Percentiles rank a stretch among this genome's conserved stretches.
phyloP scores from a whole-genome alignment of 805 yeast genomes.

The Sporopachydermia quercuum region DNA sequence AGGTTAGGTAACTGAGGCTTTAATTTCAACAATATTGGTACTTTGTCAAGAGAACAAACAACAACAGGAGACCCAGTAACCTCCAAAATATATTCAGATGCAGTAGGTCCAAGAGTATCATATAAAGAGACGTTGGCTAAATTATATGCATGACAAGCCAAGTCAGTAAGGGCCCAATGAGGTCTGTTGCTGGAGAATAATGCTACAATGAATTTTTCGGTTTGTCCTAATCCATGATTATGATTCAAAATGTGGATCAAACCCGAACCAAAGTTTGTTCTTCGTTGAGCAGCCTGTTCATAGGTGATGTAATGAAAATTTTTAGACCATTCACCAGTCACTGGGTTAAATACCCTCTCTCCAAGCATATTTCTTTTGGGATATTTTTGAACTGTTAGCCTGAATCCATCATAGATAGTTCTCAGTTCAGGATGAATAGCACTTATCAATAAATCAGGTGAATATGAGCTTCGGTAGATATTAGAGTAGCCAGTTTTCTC shows the following conservation, averaged over 20 bases:
- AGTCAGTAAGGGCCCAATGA: conserved; percentile 58
- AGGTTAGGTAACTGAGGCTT: conserved; percentile 26
- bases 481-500: conserved; percentile 33
- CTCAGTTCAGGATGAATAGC: conserved; percentile 21
- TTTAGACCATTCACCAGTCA: conserved; percentile 23
- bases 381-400: conserved; percentile 13
- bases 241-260: conserved; percentile 25
- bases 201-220: conserved; percentile 33
- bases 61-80: conserved; percentile 50
- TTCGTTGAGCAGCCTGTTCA: conserved; percentile 25
- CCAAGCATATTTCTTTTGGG: conserved; percentile 24
- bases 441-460: conserved; percentile 17
- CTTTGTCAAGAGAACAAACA: conserved; percentile 36
- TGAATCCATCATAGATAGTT: conserved; percentile 24
- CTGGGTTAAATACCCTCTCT: conserved; percentile 21
- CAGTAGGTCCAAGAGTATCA: conserved; percentile 42
- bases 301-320: conserved; percentile 31
- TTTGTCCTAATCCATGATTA: conserved; percentile 4
- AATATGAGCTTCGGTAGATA: conserved; percentile 30
- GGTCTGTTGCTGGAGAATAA: conserved; percentile 41
- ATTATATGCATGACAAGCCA: conserved; percentile 49
- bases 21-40: conserved; percentile 31
- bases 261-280: conserved; percentile 41
- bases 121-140: conserved; percentile 39
- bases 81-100: conserved; percentile 47